A percentile compares a stretch with the other conserved stretches of the same genome.
phyloP scores from a whole-genome alignment of 148 eudicot genomes.

The Gaultheria prostrata region DNA sequence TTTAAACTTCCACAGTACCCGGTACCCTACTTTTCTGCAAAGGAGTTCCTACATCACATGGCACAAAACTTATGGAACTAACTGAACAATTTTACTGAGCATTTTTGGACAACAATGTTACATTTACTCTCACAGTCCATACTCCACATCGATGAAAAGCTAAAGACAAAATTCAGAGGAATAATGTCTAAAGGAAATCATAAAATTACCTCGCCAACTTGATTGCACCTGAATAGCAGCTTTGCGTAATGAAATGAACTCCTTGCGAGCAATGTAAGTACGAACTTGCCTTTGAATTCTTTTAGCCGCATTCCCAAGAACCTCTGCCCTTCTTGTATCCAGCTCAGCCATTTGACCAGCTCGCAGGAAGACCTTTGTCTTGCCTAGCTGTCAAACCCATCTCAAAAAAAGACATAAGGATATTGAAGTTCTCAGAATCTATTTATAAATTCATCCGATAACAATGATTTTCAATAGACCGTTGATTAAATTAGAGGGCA shows the following conservation, averaged over 20 bases:
- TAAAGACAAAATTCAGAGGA: not conserved
- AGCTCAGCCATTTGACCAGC: slow-evolving; percentile 99
- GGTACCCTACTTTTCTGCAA: not conserved
- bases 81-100: not conserved
- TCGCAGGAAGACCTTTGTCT: slow-evolving; percentile 91
- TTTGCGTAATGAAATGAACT: slow-evolving; percentile 58
- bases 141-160: not conserved
- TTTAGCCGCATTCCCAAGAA: slow-evolving; percentile 87
- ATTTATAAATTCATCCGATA: not conserved
- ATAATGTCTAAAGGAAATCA: slow-evolving; percentile 11
- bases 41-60: not conserved
- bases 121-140: not conserved
- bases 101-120: not conserved
- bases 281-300: slow-evolving; percentile 83
- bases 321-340: slow-evolving; percentile 91
- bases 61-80: not conserved
- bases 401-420: slow-evolving; percentile 8
- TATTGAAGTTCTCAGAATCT: not conserved
- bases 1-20: not conserved
- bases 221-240: slow-evolving; percentile 90
- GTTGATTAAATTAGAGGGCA: not conserved
- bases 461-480: not conserved
- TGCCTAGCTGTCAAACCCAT: slow-evolving; percentile 72
- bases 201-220: slow-evolving; percentile 78
- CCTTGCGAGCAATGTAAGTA: slow-evolving; percentile 86